Base-by-base conservation (phyloP, 768 basidiomycete genomes). In the Fibroporia radiculosa region DNA sequence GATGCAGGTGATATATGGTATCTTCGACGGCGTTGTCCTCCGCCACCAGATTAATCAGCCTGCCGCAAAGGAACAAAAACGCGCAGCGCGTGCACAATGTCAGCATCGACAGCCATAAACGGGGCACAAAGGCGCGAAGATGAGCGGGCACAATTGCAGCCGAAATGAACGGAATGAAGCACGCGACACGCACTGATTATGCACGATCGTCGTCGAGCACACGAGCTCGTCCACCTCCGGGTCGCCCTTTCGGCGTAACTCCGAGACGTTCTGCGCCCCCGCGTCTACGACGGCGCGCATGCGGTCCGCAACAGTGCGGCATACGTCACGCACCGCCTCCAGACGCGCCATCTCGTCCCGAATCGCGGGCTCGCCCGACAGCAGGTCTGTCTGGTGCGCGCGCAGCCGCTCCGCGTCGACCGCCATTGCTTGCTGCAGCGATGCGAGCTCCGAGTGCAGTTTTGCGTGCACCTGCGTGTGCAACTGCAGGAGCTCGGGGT, bases 1-100 rank as follows among this genome's bases (percentile, higher is more conserved):
- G 77, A 52, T 93, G 91, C 37, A 99, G 76, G 62, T 98, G 93
- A 66, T 97, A 99, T 48, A 96, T 86, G 36, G 95, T 95, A 62
- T 98, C 96, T 66, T 97, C 95, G 59, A 98, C 93, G 1, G 95
- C 92, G 57, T 92, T 93, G 64, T 98, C 96, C 63, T 99, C 96
- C n/a, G 96, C 93, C n/a, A 97, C 84, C 23, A 98, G 74, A 60
- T 97, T 89, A 54, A 97, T 82, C 19, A 99, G 70, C 66, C 95
- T 98, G 59, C 10, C 22, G 37, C 24, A 35, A 35, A 35, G 10
- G 29, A n/a, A 31, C 29, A n/a, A 10, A 31, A n/a, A 10, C 8
- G n/a, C 10, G 8, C 29, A 31, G 29, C 29, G n/a, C 29, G n/a
- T 31, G 29, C 29, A 8, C 29, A 31, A 10, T 31, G 10, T 8